Base-by-base conservation (phyloP, 805 yeast species). In the Nakazawaea ernobii region DNA sequence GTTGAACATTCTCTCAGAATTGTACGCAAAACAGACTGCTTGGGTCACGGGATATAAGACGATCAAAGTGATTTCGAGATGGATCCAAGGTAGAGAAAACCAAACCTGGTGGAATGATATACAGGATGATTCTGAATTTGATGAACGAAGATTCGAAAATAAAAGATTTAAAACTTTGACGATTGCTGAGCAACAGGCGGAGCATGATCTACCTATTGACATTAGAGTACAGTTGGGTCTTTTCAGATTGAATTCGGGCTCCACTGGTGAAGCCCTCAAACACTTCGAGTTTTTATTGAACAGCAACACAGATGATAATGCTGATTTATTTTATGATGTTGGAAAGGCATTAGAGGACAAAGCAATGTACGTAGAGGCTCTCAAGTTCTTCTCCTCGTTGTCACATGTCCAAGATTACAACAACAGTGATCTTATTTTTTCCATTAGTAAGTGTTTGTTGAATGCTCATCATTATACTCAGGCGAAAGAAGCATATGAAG, bases 101-200 rank as follows among this genome's bases (percentile, higher is more conserved):
- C 87, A 84, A 58, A 61, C 63, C 0, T 82, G 77, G 69, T 86
- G 92, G 92, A 81, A 80, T 52, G 83, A 78, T 45, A 59, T 58
- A 3, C 68, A 66, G 13, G 82, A 82, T 52, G 98, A 92, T 61
- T 68, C 86, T 0, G 98, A 92, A 63, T 92, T 84, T 65, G 97
- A 92, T 61, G 77, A 71, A 24, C 73, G 95, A 58, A 68, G 95
- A 52, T 63, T 67, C 33, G 75, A 72, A 39, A 71, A 72, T 53
- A 62, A 67, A 8, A 69, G 68, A 42, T 79, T 62, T 54, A 71
- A 69, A 44, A 62, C 70, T 1, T 53, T 78, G 26, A 55, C 72
- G 1, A 59, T 58, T 10, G 65, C 65, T 40, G 76, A 74, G 47
- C 62, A 68, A 48, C 53, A 65, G 33, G 71, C 71, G 55, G 57